These are phyloP conservation scores for Colletotrichum siamense DNA, from an alignment of 2,329 filamentous ascomycete species.

Conservation along the genomic window DNA sequence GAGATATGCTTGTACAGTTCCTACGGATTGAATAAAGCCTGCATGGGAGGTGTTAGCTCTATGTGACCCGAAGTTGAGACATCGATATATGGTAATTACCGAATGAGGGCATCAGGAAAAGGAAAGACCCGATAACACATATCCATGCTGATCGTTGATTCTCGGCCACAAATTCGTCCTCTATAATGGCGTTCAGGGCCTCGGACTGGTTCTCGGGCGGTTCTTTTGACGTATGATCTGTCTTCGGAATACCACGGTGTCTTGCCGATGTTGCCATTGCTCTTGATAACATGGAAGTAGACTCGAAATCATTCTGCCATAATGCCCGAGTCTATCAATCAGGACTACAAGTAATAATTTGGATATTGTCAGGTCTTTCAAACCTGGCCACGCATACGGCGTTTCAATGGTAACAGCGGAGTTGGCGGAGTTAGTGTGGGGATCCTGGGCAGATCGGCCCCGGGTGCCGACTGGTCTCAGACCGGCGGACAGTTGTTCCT, in stretches of 20 bases:
- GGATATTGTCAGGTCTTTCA: background rate
- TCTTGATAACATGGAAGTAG: background rate
- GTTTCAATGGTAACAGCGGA: background rate
- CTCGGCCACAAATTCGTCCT: background rate
- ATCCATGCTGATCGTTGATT: background rate
- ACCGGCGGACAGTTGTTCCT: background rate
- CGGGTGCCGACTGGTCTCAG: background rate
- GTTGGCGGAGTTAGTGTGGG: background rate
- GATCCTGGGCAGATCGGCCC: background rate
- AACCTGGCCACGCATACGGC: background rate
- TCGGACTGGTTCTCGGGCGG: background rate
- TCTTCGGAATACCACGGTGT: background rate
- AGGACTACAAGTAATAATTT: background rate
- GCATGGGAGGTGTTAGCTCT: background rate
- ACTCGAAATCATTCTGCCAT: background rate
- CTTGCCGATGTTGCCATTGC: background rate
- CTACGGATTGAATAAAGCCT: slow-evolving; percentile 53
- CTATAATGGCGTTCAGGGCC: background rate
- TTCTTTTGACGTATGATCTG: background rate
- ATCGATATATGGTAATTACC: background rate
- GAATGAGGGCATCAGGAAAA: slow-evolving; percentile 2
- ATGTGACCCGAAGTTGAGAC: background rate
- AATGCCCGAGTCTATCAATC: background rate
- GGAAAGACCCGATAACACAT: background rate
- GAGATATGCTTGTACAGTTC: slow-evolving; percentile 52